Evolutionary conservation across 495 filamentous ascomycete species (phyloP).

Genomic region (Hypomontagnella monticulosa): DNA sequence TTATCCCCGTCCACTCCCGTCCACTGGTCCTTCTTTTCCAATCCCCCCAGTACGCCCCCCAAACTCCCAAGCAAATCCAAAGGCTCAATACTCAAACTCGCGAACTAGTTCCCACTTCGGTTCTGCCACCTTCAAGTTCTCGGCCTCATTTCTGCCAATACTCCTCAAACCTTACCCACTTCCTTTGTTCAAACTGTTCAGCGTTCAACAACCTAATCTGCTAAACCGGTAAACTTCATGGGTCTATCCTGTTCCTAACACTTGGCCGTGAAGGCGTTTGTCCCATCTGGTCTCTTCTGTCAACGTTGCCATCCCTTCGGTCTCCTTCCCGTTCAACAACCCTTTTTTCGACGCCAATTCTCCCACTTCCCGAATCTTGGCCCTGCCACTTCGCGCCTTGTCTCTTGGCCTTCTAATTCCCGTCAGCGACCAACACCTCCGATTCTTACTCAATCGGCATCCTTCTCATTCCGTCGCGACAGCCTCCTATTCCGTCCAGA

Average conservation of each 20-base stretch:
- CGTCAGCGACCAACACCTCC: constrained; percentile 4
- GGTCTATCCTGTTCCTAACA: constrained; percentile 36
- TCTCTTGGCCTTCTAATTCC: constrained; percentile 30
- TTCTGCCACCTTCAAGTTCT: constrained; percentile 37
- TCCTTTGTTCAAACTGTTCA: constrained; percentile 14
- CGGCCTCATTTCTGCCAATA: constrained; percentile 42
- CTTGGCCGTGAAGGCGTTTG: constrained; percentile 21
- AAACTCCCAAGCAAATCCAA: neutral
- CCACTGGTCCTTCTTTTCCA: neutral
- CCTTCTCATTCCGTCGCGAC: constrained; percentile 22
- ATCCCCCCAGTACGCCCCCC: constrained; percentile 15
- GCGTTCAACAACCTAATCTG: no score
- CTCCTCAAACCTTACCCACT: constrained; percentile 32
- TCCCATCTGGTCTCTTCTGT: constrained; percentile 34
- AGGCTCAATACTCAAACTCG: constrained; percentile 11
- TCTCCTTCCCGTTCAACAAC: constrained; percentile 25
- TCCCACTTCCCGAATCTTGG: constrained; percentile 25
- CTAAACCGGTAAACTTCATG: constrained; percentile 25
- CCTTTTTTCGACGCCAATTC: constrained; percentile 15
- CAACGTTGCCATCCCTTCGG: constrained; percentile 26
- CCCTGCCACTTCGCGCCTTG: constrained; percentile 16
- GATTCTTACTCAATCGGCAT: neutral
- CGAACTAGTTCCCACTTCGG: constrained; percentile 39
- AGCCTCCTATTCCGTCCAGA: constrained; percentile 10
- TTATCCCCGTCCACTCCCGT: constrained; percentile 27